Evolutionary conservation across 2,329 filamentous ascomycete genomes (phyloP).

Genomic region (Arthrobotrys iridis): DNA sequence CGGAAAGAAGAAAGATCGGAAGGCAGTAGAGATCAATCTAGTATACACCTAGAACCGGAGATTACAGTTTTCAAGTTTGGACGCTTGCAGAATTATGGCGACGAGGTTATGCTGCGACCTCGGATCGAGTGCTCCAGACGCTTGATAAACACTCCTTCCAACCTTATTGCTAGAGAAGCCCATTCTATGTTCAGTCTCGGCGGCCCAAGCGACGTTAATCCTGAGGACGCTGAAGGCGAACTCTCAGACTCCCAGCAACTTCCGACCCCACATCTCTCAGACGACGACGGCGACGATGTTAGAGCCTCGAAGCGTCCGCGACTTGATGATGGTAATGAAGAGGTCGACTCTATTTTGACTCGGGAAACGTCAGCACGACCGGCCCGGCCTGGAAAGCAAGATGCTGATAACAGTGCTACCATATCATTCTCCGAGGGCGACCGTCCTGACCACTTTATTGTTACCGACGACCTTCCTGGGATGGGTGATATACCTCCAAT

Average conservation of each 20-base stretch:
- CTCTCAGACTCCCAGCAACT: not conserved
- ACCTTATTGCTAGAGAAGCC: constrained; percentile 1
- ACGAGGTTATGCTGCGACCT: not conserved
- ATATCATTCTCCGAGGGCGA: not conserved
- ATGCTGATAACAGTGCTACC: not conserved
- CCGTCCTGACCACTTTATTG: not conserved
- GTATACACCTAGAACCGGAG: not conserved
- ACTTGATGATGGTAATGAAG: not conserved
- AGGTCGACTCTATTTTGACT: not conserved
- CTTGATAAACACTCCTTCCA: not conserved
- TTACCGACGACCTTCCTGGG: not conserved
- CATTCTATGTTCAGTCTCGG: not conserved
- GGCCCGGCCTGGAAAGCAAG: no score
- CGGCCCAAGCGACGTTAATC: not conserved
- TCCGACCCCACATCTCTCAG: not conserved
- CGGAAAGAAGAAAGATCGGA: not conserved
- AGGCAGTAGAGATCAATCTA: not conserved
- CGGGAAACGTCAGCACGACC: no score
- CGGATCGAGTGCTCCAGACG: not conserved
- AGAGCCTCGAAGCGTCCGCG: constrained; percentile 3
- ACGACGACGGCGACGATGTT: not conserved
- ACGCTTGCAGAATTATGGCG: not conserved
- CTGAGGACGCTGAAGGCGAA: not conserved
- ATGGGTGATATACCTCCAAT: constrained; percentile 1
- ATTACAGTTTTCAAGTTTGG: constrained; percentile 28